Evolutionary conservation across 306 rosid genomes (phyloP).

Genomic region (Cercis canadensis): DNA sequence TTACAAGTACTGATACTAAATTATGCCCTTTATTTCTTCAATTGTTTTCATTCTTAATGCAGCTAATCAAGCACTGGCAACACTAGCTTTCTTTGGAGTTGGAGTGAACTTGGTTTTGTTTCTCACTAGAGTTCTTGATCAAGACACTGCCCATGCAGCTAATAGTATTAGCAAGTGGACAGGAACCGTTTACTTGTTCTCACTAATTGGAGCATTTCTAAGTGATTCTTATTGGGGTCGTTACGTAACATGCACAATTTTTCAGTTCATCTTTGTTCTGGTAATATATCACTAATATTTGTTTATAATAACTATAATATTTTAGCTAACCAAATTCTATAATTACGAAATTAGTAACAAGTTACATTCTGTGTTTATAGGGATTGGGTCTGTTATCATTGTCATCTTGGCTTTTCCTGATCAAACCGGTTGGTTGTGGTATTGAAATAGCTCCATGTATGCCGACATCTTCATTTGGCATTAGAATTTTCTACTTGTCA

Average conservation of each 20-base stretch:
- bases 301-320: background rate
- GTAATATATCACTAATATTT: conserved; percentile 29
- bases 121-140: conserved; percentile 64
- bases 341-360: background rate
- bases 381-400: conserved; percentile 59
- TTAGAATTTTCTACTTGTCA: conserved; percentile 56
- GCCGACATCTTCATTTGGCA: conserved; percentile 49
- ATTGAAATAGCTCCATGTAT: conserved; percentile 43
- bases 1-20: background rate
- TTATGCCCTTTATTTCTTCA: background rate
- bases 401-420: conserved; percentile 60
- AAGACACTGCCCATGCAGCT: conserved; percentile 63
- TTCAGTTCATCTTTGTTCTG: conserved; percentile 58
- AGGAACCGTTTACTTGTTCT: conserved; percentile 70
- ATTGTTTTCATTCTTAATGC: conserved; percentile 19
- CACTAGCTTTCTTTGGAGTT: conserved; percentile 73
- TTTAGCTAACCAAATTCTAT: background rate
- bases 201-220: conserved; percentile 66
- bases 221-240: conserved; percentile 79
- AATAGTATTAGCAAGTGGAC: conserved; percentile 73
- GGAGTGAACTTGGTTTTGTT: conserved; percentile 73
- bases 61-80: conserved; percentile 76
- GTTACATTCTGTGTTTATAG: conserved; percentile 18
- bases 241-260: conserved; percentile 60
- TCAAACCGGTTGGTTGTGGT: conserved; percentile 65